A percentile compares a stretch with the other conserved stretches of the same genome.
phyloP scores from a whole-genome alignment of 2,329 filamentous ascomycete genomes.

The Sporothrix luriei region DNA sequence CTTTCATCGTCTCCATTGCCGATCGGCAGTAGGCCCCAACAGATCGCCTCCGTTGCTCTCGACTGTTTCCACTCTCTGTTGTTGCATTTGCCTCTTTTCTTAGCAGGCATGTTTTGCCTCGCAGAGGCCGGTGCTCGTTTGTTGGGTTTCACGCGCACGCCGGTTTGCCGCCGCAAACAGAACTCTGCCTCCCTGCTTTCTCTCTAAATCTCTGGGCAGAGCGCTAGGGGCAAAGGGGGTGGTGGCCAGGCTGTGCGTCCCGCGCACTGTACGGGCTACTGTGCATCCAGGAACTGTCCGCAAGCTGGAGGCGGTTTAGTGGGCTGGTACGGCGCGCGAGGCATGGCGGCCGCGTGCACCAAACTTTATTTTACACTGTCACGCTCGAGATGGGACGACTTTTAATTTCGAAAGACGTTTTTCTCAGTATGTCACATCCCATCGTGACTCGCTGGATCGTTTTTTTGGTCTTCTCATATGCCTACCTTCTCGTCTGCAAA shows the following conservation, averaged over 20 bases:
- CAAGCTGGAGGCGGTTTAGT: not conserved
- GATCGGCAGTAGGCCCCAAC: conserved; percentile 13
- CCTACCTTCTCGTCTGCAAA: not conserved
- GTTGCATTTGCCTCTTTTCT: not conserved
- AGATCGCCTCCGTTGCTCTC: conserved; percentile 1
- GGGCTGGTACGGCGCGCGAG: not conserved
- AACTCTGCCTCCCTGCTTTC: too few species aligned
- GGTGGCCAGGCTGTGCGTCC: conserved; percentile 6
- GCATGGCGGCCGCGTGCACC: not conserved
- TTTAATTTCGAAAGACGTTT: not conserved
- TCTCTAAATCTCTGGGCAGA: conserved; percentile 4
- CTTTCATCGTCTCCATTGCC: conserved; percentile 17
- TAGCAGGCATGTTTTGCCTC: not conserved
- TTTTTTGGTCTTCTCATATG: too few species aligned
- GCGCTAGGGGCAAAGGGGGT: conserved; percentile 9
- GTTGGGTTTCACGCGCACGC: conserved; percentile 15
- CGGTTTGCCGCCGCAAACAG: conserved; percentile 6
- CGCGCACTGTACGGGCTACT: conserved; percentile 27
- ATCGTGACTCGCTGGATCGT: too few species aligned
- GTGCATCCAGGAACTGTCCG: not conserved
- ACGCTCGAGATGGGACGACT: not conserved
- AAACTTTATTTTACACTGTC: not conserved
- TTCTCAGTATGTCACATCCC: too few species aligned
- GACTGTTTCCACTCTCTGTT: not conserved
- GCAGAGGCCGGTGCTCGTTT: not conserved